Percentiles rank a stretch among this genome's conserved stretches.
Conservation (phyloP, 2,329 filamentous ascomycete genomes). For the Trichoderma sp. region DNA sequence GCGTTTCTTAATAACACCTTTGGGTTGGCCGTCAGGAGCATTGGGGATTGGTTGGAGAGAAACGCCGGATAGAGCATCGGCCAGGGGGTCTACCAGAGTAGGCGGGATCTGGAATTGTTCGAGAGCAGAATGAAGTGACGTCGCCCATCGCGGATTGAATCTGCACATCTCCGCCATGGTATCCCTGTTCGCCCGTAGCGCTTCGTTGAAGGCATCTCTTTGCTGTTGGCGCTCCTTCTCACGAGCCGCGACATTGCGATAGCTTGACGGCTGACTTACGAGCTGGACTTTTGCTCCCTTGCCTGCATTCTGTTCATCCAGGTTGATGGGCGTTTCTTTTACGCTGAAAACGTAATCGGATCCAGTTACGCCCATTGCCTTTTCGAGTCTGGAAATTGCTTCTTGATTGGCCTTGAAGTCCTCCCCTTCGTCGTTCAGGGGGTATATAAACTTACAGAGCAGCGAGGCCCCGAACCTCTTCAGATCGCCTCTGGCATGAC, state of each 20-base stretch:
- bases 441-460: constrained; percentile 22
- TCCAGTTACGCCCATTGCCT: not conserved
- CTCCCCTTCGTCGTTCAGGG: constrained; percentile 5
- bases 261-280: not conserved
- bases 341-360: not conserved
- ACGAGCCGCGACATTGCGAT: not conserved
- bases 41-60: not conserved
- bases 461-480: constrained; percentile 31
- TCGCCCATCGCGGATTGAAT: not conserved
- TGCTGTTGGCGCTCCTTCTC: not conserved
- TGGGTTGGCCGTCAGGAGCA: constrained; percentile 15
- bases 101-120: not conserved
- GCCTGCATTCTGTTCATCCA: not conserved
- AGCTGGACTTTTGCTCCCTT: not conserved
- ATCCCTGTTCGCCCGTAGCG: not conserved
- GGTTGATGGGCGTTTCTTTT: not conserved
- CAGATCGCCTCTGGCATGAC: constrained; percentile 28
- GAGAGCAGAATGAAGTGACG: not conserved
- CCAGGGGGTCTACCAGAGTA: not conserved
- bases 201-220: not conserved
- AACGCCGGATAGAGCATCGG: not conserved
- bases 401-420: not conserved
- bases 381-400: not conserved
- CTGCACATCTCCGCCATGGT: not conserved
- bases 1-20: constrained; percentile 24